Conservation (phyloP, 2,329 filamentous ascomycete genomes). For the Harringtonia lauricola region DNA sequence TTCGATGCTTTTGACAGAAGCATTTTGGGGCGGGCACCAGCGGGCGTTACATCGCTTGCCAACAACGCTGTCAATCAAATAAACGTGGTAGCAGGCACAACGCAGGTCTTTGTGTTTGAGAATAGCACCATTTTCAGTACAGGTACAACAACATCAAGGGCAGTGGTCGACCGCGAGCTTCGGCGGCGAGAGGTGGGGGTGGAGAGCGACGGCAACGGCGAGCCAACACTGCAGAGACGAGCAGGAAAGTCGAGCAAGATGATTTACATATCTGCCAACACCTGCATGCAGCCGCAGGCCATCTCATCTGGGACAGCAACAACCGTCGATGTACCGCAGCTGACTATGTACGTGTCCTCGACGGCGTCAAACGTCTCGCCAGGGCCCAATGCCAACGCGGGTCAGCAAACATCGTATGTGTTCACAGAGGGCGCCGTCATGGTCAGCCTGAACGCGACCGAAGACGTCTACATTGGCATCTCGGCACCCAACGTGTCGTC, state of each 20-base stretch:
- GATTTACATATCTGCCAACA: conserved; percentile 78
- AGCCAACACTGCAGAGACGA: not conserved
- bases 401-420: conserved; percentile 29
- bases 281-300: conserved; percentile 63
- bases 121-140: conserved; percentile 39
- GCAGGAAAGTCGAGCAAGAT: conserved; percentile 25
- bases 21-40: conserved; percentile 50
- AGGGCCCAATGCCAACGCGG: conserved; percentile 43
- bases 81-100: conserved; percentile 52
- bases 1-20: conserved; percentile 51
- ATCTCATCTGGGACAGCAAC: conserved; percentile 20
- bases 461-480: conserved; percentile 67
- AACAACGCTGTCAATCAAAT: conserved; percentile 54
- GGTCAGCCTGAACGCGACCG: conserved; percentile 47
- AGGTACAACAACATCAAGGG: conserved; percentile 13
- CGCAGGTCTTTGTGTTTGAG: conserved; percentile 53
- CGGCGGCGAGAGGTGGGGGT: conserved; percentile 13
- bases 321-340: conserved; percentile 49
- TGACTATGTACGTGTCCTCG: conserved; percentile 67
- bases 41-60: conserved; percentile 33
- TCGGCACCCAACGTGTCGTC: conserved; percentile 54
- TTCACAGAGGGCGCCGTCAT: conserved; percentile 63
- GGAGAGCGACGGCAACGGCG: not conserved
- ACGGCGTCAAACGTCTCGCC: conserved; percentile 52
- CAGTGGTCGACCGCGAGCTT: conserved; percentile 7